Base-by-base conservation (phyloP, 1,139 yeast genomes). In the Nematodospora anomalae region DNA sequence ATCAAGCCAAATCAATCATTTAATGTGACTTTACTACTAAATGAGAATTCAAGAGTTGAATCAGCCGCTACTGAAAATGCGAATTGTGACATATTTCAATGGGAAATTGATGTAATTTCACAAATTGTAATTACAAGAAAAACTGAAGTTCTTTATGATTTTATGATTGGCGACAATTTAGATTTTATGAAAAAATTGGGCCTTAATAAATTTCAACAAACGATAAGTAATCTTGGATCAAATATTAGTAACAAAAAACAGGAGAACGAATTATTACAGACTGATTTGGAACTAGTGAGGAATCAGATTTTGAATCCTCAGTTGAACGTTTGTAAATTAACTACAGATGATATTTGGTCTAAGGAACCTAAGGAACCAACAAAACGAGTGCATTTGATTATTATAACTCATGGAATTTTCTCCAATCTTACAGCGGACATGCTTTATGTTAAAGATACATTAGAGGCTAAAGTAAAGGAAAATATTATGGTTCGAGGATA, bases 351-450 rank as follows among this genome's bases (percentile, higher is more conserved):
- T 43, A 52, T 90, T 6, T 89, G 97, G 97, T 73, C 59, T 54
- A 13, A 79, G 75, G 58, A 58, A 26, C 64, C 64, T 3, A 57
- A 52, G 25, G 46, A 67, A 6, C 65, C 70, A 4, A 45, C 57
- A 4, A 58, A 62, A 33, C 85, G 87, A 1, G 68, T 80, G 5
- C 96, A 88, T 59, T 63, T 88, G 40, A 83, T 87, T 13, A 69
- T 88, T 1, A 51, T 92, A 10, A 86, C 96, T 0, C 98, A 92
- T 60, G 98, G 98, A 0, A 67, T 92, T 25, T 95, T 89, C 55
- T 86, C 97, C 0, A 92, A 92, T 53, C 76, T 84, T 1, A 79
- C 94, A 0, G 89, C 96, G 0, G 98, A 92, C 57, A 76, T 92
- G 92, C 71, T 83, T 27, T 92, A 84, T 51, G 45, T 89, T 28